phyloP scores from a whole-genome alignment of 2,329 filamentous ascomycete genomes.

The Sordariomycetes sp. region DNA sequence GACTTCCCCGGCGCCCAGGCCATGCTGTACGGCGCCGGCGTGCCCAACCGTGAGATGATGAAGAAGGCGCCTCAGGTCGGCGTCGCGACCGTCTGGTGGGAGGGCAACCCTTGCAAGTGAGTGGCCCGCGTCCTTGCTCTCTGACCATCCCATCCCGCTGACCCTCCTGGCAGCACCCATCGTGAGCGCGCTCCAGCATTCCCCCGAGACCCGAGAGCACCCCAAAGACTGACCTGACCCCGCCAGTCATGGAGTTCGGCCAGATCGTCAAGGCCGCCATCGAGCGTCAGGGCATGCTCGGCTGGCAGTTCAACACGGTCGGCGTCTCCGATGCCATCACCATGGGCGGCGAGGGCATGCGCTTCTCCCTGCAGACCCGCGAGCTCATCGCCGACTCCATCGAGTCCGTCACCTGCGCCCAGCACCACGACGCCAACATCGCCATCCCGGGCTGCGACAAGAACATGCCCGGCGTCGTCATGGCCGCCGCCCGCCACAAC shows the following conservation, averaged over 20 bases:
- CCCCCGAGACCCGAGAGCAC: conserved; percentile 1
- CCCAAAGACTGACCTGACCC: neutral
- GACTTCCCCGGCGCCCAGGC: conserved; percentile 90
- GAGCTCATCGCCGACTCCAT: conserved; percentile 93
- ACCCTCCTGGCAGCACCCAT: conserved; percentile 22
- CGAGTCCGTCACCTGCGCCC: conserved; percentile 85
- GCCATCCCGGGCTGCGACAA: conserved; percentile 93
- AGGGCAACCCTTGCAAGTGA: conserved; percentile 92
- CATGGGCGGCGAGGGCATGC: conserved; percentile 93
- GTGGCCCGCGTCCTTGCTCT: conserved; percentile 19
- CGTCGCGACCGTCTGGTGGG: conserved; percentile 91
- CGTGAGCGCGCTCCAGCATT: conserved; percentile 21
- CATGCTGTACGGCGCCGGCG: conserved; percentile 90
- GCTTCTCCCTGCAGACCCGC: conserved; percentile 81
- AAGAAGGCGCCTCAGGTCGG: conserved; percentile 86
- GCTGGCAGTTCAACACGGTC: conserved; percentile 90
- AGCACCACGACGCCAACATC: conserved; percentile 89
- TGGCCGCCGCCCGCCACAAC: conserved; percentile 87
- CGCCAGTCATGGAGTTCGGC: conserved; percentile 70
- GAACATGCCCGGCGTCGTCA: conserved; percentile 91
- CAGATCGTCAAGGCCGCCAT: conserved; percentile 80
- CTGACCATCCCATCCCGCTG: neutral
- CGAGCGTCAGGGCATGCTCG: conserved; percentile 76
- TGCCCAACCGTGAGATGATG: conserved; percentile 76
- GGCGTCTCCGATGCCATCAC: conserved; percentile 87